Evolutionary conservation across 169 alveolate species (phyloP), one percentile per base, ranked within the genome.

Genomic region (Plasmodium inui): DNA sequence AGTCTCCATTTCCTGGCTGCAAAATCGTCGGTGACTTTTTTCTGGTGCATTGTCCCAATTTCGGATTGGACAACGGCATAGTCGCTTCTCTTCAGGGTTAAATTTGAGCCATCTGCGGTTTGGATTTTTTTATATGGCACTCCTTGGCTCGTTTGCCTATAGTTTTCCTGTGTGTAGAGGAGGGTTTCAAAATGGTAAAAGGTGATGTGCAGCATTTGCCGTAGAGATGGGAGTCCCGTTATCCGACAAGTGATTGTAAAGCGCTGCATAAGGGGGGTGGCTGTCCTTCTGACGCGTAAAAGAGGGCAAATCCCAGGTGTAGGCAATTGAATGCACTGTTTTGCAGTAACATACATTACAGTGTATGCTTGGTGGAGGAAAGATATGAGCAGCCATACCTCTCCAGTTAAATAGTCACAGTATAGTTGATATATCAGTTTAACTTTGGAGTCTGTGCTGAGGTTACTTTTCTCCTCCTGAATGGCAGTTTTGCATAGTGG

Each of bases 401-500:
- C 55, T 26, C 22, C 82, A 19, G 44, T 37, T 76, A 85, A 85
- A 28, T 85, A 85, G 8, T 85, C 22, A 74, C 86, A 85, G 19
- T 85, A 85, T 4, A 85, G 17, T n/a, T 32, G 46, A 28, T 67
- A 85, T 4, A 85, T 55, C 7, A 34, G 28, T 85, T 85, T 73
- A 32, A 50, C 61, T 50, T 85, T 85, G 37, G 44, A 17, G 9
- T 19, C 19, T 12, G 12, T 73, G 17, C 41, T 72, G 32, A 37
- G 26, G 17, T 8, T 74, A 17, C 14, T 32, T 85, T 30, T 19
- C 39, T 73, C 85, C 41, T 85, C 93, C 14, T 50, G n/a, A 50
- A 85, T 85, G 70, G 93, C 93, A 34, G 39, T 74, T 85, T 85
- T 85, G 28, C 93, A 85, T 61, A 85, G 4, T 1, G 53, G 79